These are phyloP conservation scores for Smallanthus sonchifolius DNA, from an alignment of 129 eudicot species.

Conservation along the genomic window DNA sequence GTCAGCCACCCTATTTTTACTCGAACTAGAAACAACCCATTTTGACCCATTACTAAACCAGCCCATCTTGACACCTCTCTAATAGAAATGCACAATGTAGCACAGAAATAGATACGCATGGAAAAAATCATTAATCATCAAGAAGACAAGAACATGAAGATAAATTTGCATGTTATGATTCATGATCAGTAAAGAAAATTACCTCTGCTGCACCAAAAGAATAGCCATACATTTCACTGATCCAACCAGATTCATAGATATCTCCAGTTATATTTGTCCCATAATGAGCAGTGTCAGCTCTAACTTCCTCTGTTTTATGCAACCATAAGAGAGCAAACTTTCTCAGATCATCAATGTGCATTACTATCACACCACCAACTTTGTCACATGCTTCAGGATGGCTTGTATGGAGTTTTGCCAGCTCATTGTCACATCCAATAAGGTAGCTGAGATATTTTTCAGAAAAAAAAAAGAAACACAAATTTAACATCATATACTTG, in stretches of 20 bases:
- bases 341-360: conserved; percentile 83
- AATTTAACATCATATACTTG: not conserved
- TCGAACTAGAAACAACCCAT: too few species aligned
- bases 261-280: conserved; percentile 78
- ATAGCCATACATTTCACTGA: conserved; percentile 99
- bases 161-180: not conserved
- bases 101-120: not conserved
- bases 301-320: conserved; percentile 95
- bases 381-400: conserved; percentile 95
- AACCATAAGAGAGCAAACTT: conserved; percentile 83
- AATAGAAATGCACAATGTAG: not conserved
- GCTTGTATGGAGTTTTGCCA: conserved; percentile 84
- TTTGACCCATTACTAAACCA: not conserved
- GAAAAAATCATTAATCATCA: not conserved
- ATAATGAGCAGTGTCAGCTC: conserved; percentile 90
- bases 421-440: conserved; percentile 89
- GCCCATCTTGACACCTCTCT: not conserved
- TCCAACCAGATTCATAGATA: conserved; percentile 90
- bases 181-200: not conserved
- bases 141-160: not conserved
- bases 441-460: conserved; percentile 55
- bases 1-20: too few species aligned
- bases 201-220: conserved; percentile 99
- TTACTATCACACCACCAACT: conserved; percentile 92
- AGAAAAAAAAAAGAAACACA: not conserved